Evolutionary conservation across 495 filamentous ascomycete species (phyloP).

Genomic region (Melanomma pulvis-pyrius): DNA sequence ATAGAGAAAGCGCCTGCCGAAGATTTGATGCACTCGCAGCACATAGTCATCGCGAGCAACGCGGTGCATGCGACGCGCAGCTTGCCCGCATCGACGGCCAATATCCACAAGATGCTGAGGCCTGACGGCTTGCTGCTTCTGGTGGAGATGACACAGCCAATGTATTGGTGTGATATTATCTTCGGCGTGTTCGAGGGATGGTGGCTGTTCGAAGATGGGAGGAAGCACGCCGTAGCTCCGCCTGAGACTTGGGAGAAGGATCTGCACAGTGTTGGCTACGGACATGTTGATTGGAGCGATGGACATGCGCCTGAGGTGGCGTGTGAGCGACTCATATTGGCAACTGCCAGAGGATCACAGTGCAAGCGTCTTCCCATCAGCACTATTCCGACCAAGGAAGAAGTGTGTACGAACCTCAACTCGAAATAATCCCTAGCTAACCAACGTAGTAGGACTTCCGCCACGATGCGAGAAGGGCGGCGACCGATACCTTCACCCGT

Average conservation of each 20-base stretch:
- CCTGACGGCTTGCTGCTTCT: constrained; percentile 50
- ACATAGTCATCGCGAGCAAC: constrained; percentile 54
- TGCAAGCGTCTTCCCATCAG: background rate
- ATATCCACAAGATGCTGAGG: constrained; percentile 46
- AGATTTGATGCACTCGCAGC: constrained; percentile 40
- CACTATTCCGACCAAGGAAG: background rate
- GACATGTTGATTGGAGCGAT: constrained; percentile 47
- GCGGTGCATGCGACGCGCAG: constrained; percentile 54
- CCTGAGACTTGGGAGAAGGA: constrained; percentile 43
- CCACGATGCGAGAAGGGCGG: background rate
- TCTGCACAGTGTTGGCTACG: constrained; percentile 44
- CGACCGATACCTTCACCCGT: background rate
- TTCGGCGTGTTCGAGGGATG: constrained; percentile 57
- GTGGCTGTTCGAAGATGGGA: constrained; percentile 55
- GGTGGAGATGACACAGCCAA: constrained; percentile 49
- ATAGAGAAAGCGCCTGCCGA: constrained; percentile 47
- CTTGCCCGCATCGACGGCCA: constrained; percentile 36
- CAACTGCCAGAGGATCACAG: background rate
- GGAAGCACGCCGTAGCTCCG: constrained; percentile 41
- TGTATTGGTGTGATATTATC: constrained; percentile 51
- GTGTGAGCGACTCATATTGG: constrained; percentile 1
- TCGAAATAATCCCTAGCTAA: background rate
- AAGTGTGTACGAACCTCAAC: background rate
- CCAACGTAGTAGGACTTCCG: background rate
- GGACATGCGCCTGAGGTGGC: constrained; percentile 14